phyloP scores from a whole-genome alignment of 176 grass and related monocot genomes.

The Avena sativa region DNA sequence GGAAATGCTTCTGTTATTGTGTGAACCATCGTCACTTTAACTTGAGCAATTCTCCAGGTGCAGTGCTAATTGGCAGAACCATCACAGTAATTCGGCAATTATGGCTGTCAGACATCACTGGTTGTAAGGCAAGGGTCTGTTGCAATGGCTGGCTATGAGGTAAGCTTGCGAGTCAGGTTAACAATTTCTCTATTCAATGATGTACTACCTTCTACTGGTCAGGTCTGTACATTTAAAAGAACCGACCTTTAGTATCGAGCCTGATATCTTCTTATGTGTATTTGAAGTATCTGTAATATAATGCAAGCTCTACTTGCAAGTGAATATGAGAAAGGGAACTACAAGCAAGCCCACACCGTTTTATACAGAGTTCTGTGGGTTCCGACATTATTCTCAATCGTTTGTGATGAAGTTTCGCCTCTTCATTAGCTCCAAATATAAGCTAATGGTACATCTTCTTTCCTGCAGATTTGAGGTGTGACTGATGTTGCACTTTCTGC shows the following conservation, averaged over 20 bases:
- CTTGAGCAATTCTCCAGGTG: too few relatives aligned
- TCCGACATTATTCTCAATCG: constrained; percentile 15
- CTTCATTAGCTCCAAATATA: neutral
- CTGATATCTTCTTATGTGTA: neutral
- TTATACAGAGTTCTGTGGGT: constrained; percentile 76
- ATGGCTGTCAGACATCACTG: too few relatives aligned
- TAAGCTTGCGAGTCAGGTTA: too few relatives aligned
- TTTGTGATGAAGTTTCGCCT: neutral
- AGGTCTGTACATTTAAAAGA: neutral
- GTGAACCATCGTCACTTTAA: too few relatives aligned
- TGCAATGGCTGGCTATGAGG: too few relatives aligned
- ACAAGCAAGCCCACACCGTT: constrained; percentile 61
- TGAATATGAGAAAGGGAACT: constrained; percentile 76
- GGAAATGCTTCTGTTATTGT: too few relatives aligned
- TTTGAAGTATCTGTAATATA: constrained; percentile 33
- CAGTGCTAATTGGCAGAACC: too few relatives aligned
- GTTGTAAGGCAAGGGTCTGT: too few relatives aligned
- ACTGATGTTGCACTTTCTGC: constrained; percentile 34
- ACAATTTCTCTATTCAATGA: too few relatives aligned
- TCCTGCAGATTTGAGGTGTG: constrained; percentile 64
- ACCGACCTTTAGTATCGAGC: neutral
- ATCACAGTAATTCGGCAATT: too few relatives aligned
- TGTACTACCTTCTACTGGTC: too few relatives aligned
- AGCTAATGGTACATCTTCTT: constrained; percentile 20
- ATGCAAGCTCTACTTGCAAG: constrained; percentile 73